Evolutionary conservation across 1,284 basidiomycete species (phyloP), one percentile per base, ranked within the genome.

Genomic region (Takashimella tepidaria): DNA sequence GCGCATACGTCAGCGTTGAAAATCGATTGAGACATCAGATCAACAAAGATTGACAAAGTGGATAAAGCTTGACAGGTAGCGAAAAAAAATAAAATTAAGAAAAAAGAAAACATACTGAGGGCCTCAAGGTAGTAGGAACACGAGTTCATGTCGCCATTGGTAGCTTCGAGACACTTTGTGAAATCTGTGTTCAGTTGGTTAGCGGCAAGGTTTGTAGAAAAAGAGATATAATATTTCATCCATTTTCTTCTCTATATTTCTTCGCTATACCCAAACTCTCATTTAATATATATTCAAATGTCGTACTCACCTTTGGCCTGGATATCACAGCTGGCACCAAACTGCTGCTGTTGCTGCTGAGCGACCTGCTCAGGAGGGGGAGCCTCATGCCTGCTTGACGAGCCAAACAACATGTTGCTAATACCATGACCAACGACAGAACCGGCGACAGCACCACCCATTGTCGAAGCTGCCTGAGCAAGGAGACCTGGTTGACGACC

Each of bases 381-480:
- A 48, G 71, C 63, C 10, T 64, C 62, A 47, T 65, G 61, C 41
- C 59, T 50, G 45, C 69, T 58, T 23, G 69, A 63, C 45, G 77
- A 76, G 20, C 81, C 81, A 56, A 81, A 82, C 45, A 82, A 73
- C 76, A 81, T 81, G 73, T 73, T 79, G 52, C 69, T 74, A 57
- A 82, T 74, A 44, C 80, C 81, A 70, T 82, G 80, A 27, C 80
- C 81, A 45, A 82, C 71, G 47, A 79, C 78, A 6, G 79, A 80
- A 43, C 74, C 74, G 16, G 73, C 73, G 25, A 80, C 75, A 40
- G 79, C 80, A 67, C 80, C 80, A 44, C 79, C 80, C 55, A 80
- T 80, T 45, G 81, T 81, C 12, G 76, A 78, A 21, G 80, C 79
- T 54, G 80, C 79, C 69, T 76, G 65, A 41, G 72, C 72, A 52